Evolutionary conservation across 257 asterid genomes (phyloP).

Genomic region (Solanum gandarillasii): DNA sequence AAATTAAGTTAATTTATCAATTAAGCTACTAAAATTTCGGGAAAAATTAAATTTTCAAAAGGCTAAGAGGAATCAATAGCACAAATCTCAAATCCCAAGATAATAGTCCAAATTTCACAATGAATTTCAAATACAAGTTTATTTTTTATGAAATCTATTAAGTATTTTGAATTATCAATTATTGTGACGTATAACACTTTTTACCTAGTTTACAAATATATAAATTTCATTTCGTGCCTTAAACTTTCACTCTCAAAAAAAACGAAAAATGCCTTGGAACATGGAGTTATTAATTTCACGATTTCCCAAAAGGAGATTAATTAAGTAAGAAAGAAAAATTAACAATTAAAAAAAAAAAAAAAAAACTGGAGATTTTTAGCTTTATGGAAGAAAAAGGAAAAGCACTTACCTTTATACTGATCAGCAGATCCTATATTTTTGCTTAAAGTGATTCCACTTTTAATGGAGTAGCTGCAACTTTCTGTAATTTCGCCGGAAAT

Average conservation of each 20-base stretch:
- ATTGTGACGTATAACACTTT: accelerated
- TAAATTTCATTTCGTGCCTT: too few species aligned
- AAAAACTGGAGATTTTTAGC: not conserved
- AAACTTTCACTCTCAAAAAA: too few species aligned
- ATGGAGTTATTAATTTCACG: not conserved
- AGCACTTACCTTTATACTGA: not conserved
- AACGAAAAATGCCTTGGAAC: too few species aligned
- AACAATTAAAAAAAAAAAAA: too few species aligned
- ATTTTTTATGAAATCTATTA: too few species aligned
- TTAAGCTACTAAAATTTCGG: not conserved
- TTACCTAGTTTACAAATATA: too few species aligned
- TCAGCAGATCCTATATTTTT: not conserved
- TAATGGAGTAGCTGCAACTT: not conserved
- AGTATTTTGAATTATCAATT: too few species aligned
- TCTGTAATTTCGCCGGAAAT: not conserved
- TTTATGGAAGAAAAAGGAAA: not conserved
- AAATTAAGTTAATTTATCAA: not conserved
- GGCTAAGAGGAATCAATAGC: not conserved
- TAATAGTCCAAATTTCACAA: not conserved
- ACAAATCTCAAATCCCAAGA: not conserved
- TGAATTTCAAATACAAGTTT: not conserved
- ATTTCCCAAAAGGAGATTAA: not conserved
- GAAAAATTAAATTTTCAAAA: too few species aligned
- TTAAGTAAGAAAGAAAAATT: not conserved
- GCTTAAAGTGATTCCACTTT: not conserved